phyloP scores from a whole-genome alignment of 495 filamentous ascomycete genomes.

The Neurospora discreta region DNA sequence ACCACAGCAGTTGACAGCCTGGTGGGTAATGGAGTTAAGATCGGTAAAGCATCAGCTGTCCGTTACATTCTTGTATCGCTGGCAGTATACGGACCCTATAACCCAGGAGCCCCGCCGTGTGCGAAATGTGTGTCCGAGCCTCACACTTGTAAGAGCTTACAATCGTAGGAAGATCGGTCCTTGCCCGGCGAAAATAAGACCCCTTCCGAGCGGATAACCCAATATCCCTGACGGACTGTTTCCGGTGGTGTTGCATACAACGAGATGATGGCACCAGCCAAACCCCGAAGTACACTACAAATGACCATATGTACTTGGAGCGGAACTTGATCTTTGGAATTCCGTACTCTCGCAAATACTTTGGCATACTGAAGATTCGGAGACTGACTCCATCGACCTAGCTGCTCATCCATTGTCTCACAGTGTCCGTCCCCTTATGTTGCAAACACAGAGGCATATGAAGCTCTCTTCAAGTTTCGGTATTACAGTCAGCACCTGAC shows the following conservation, averaged over 20 bases:
- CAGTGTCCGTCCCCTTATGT: background rate
- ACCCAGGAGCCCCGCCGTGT: background rate
- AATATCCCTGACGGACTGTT: background rate
- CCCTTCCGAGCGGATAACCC: background rate
- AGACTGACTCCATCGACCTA: background rate
- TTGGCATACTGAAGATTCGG: background rate
- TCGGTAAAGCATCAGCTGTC: background rate
- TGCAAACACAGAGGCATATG: background rate
- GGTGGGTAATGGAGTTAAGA: background rate
- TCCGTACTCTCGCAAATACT: background rate
- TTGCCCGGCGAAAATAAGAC: background rate
- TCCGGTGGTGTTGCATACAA: background rate
- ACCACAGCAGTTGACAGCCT: background rate
- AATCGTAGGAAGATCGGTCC: background rate
- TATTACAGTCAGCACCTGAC: background rate
- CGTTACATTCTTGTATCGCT: background rate
- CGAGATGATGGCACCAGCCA: background rate
- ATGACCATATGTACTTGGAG: background rate
- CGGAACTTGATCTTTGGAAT: background rate
- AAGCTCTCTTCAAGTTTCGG: background rate
- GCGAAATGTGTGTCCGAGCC: background rate
- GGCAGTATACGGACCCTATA: background rate
- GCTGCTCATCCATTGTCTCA: background rate
- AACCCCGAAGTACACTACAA: background rate
- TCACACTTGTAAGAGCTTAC: background rate